Evolutionary conservation across 1,284 basidiomycete species (phyloP).

Genomic region (Irpex sp.): DNA sequence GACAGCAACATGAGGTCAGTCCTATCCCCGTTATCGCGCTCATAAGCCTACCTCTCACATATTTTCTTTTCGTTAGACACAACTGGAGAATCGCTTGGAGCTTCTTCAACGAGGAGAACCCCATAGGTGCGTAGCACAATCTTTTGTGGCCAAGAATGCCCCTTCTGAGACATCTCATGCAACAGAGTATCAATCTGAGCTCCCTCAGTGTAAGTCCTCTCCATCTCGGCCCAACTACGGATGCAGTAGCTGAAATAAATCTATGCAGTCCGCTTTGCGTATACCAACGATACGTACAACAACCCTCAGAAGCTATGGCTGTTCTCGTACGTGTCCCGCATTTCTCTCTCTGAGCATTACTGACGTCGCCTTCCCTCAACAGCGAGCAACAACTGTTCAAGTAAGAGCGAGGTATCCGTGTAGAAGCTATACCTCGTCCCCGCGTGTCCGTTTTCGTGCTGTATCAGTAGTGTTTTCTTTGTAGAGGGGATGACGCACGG

Average conservation of each 20-base stretch:
- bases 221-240: neutral
- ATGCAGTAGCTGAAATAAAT: neutral
- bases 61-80: constrained; percentile 22
- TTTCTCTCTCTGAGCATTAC: no score
- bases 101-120: constrained; percentile 19
- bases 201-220: constrained; percentile 27
- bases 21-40: neutral
- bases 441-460: no score
- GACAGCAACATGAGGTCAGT: constrained; percentile 44
- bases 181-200: constrained; percentile 30
- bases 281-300: constrained; percentile 61
- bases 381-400: no score
- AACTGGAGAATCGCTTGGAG: constrained; percentile 51
- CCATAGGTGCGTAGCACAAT: constrained; percentile 17
- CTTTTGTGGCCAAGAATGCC: neutral
- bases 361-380: no score
- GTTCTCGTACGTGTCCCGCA: constrained; percentile 41
- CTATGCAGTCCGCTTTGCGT: constrained; percentile 49
- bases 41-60: neutral
- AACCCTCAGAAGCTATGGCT: constrained; percentile 59
- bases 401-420: no score
- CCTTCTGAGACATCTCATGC: neutral
- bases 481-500: no score
- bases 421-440: no score
- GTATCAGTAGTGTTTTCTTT: no score